Evolutionary conservation across 371 early-diverging fungal species (phyloP).

Genomic region (Nematocida minor): DNA sequence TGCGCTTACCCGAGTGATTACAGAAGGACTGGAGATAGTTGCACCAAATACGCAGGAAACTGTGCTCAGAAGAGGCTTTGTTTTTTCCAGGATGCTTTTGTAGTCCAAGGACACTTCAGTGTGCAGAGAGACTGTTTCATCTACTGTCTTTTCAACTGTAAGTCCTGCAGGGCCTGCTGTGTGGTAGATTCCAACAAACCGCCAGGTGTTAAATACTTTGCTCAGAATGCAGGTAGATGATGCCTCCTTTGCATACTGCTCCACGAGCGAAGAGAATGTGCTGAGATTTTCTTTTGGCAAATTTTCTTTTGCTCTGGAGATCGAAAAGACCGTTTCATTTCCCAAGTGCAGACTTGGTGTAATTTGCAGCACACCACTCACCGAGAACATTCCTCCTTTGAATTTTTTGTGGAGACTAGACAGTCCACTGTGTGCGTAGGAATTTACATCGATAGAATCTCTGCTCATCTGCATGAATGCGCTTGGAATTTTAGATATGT

Average conservation of each 20-base stretch:
- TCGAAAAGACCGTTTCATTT: conserved; percentile 13
- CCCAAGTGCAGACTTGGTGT: conserved; percentile 35
- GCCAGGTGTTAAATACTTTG: conserved; percentile 17
- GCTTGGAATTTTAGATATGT: background rate
- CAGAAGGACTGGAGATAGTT: background rate
- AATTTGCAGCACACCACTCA: background rate
- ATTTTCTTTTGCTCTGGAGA: background rate
- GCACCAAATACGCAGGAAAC: background rate
- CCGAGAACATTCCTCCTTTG: conserved; percentile 16
- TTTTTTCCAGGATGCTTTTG: background rate
- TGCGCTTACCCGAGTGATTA: conserved; percentile 18
- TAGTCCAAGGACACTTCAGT: conserved; percentile 15
- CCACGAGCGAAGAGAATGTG: background rate
- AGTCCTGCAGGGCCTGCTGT: conserved; percentile 14
- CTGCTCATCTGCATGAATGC: background rate
- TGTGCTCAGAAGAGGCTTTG: background rate
- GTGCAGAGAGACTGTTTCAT: conserved; percentile 12
- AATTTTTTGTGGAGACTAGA: background rate
- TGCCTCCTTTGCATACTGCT: background rate
- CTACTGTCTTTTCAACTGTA: conserved; percentile 3
- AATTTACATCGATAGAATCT: background rate
- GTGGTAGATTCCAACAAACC: conserved; percentile 23
- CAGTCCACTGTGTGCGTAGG: background rate
- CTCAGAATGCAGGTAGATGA: conserved; percentile 8
- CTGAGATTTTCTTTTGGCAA: background rate